These are phyloP conservation scores for Rhodotorula graminis DNA, from an alignment of 768 basidiomycete genomes.

Conservation along the genomic window DNA sequence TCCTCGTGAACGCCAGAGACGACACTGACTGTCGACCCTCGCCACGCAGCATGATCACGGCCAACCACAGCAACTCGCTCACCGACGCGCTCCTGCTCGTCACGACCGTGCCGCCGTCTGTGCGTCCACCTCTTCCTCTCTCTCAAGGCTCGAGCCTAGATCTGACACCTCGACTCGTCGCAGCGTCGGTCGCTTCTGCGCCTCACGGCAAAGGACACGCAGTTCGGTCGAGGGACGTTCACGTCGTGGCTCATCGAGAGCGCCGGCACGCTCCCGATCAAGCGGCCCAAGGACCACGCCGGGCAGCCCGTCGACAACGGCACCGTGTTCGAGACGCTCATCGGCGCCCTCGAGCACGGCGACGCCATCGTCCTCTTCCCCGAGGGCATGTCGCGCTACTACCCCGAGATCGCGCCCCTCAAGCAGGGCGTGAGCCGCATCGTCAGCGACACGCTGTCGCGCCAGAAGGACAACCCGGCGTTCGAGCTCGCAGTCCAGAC, in stretches of 20 bases:
- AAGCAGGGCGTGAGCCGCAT: conserved; percentile 84
- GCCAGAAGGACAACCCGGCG: conserved; percentile 54
- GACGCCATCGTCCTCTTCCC: conserved; percentile 63
- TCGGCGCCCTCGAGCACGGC: conserved; percentile 40
- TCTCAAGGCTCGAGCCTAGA: not conserved
- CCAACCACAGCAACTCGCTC: conserved; percentile 80
- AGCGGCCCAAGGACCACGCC: conserved; percentile 62
- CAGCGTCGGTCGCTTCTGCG: conserved; percentile 70
- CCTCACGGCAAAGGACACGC: conserved; percentile 80
- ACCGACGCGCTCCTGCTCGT: conserved; percentile 77
- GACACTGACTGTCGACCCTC: not conserved
- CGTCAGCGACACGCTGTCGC: conserved; percentile 68
- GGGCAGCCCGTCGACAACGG: conserved; percentile 61
- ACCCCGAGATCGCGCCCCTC: conserved; percentile 77
- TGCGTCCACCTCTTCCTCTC: too few species aligned
- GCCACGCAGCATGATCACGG: conserved; percentile 63
- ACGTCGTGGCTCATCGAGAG: conserved; percentile 87
- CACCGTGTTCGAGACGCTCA: conserved; percentile 62
- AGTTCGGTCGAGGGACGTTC: conserved; percentile 75
- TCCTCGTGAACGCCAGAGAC: too few species aligned
- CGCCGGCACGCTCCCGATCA: conserved; percentile 76
- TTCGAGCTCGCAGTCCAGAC: conserved; percentile 70
- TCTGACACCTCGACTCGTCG: not conserved
- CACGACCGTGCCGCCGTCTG: conserved; percentile 58
- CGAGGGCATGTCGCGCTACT: conserved; percentile 78